Conservation (phyloP, 1,284 basidiomycete species). For the Rhodotorula sp. region DNA sequence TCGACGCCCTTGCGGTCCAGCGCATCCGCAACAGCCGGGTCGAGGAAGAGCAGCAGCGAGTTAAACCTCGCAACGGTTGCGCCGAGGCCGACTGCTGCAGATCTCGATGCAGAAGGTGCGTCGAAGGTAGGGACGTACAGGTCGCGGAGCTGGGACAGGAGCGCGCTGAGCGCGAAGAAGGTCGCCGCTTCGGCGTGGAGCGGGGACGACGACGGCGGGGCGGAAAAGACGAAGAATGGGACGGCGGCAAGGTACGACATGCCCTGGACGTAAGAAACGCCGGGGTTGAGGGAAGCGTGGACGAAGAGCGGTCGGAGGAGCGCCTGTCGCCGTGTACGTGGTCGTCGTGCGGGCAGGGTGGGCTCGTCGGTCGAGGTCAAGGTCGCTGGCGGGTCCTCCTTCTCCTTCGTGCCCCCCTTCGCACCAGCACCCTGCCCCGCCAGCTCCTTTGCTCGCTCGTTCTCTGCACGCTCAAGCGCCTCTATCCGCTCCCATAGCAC, state of each 20-base stretch:
- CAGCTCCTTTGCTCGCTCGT: background rate
- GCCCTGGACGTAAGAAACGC: slow-evolving; percentile 41
- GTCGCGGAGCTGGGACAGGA: slow-evolving; percentile 38
- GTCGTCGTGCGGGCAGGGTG: background rate
- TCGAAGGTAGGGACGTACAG: slow-evolving; percentile 36
- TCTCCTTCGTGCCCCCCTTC: background rate
- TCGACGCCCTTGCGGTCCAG: slow-evolving; percentile 33
- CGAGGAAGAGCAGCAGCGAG: slow-evolving; percentile 29
- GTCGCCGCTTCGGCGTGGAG: slow-evolving; percentile 18
- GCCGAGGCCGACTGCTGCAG: slow-evolving; percentile 15
- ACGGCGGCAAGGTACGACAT: slow-evolving; percentile 32
- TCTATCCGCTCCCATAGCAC: slow-evolving; percentile 25
- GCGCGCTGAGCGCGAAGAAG: slow-evolving; percentile 38
- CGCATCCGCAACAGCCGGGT: slow-evolving; percentile 28
- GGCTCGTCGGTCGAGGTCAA: background rate
- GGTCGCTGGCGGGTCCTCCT: background rate
- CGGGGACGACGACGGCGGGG: background rate
- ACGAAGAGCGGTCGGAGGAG: slow-evolving; percentile 40
- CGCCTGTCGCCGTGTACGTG: slow-evolving; percentile 21
- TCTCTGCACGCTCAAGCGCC: slow-evolving; percentile 13
- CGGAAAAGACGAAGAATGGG: slow-evolving; percentile 20
- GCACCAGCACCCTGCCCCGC: background rate
- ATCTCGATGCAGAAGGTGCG: background rate
- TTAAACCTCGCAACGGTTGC: slow-evolving; percentile 29
- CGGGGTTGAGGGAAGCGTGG: slow-evolving; percentile 41